Base-by-base conservation (phyloP, 2,329 filamentous ascomycete species). In the Hymenoscyphus scutula region DNA sequence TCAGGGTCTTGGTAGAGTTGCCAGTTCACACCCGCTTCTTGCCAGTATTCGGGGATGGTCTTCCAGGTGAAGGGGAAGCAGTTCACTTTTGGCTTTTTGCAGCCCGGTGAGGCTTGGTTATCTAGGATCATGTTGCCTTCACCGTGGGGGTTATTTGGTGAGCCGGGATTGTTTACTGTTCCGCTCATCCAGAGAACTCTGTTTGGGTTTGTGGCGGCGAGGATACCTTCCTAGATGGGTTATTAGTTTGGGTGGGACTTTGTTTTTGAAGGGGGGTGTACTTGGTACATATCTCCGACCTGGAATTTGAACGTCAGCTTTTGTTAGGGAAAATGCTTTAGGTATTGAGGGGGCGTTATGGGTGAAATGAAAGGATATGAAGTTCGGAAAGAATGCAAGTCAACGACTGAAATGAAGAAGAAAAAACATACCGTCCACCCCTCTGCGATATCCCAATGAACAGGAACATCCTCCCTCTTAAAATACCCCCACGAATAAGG, bases 391-490 rank as follows among this genome's bases (percentile, higher is more conserved):
- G 7, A 23, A 19, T 1, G 8, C n/a, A 45, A 1, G n/a, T 19
- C 8, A n/a, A 19, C 23, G 4, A 19, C 1, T 8, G 8, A 5
- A 10, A 13, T 25, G 13, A 25, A 11, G 13, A 23, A 15, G 19
- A 15, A 25, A 51, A 51, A 25, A 25, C 45, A 25, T 51, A 83
- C 68, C 0, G 82, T 81, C 78, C 80, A 85, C 10, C 76, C 80
- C 61, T 85, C 82, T 0, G 81, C 82, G 66, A 85, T 77, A 3
- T 79, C 77, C 70, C 80, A 85, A 19, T 85, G 82, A 17, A 82
- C 76, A 0, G 82, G 82, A n/a, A 85, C 74, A 61, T 84, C 82
- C 4, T 76, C 68, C n/a, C 80, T 72, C 62, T 79, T 80, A 64
- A 79, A 78, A 69, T 83, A 81, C 0, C 78, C 81, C 76, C 81